Base-by-base conservation (phyloP, 305 asterid species). In the Fraxinus baroniana region DNA sequence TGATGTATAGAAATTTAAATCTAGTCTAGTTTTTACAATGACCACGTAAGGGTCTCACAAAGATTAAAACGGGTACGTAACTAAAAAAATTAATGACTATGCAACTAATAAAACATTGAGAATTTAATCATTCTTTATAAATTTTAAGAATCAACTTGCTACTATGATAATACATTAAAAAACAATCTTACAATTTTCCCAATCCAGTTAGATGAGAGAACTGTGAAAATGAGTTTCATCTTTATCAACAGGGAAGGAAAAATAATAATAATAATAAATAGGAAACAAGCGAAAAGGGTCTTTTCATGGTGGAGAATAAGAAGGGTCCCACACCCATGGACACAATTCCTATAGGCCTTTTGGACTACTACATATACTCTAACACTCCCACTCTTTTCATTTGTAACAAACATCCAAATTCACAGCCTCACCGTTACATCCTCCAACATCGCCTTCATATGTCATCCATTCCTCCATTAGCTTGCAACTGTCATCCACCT, bases 301-400 rank as follows among this genome's bases (percentile, higher is more conserved):
- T 74, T 83, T 83, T 74, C 84, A 81, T 46, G 81, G 81, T 85
- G 87, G 89, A 85, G 89, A 84, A 82, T 81, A 82, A 74, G 28
- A 26, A 9, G 85, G 84, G 84, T n/a, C 81, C 64, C 64, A 55
- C 64, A 5, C 3, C 86, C 82, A 35, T n/a, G 37, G 78, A 82
- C 83, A 57, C 70, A 78, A 22, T 87, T 85, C 86, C 82, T 81
- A 52, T 64, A 37, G 35, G 79, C 82, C 71, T 85, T 70, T 88
- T 30, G 39, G 13, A 55, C 80, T 85, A 84, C 87, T 89, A 89
- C 87, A 90, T 85, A 90, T 89, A 90, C 82, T 37, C 5, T 73
- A 24, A 83, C 73, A 41, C 62, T 62, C 80, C 15, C 89, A n/a
- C 79, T 80, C 76, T 55, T 86, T 84, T 72, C 73, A 20, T 74